Evolutionary conservation across 768 basidiomycete genomes (phyloP), one percentile per base, ranked within the genome.

Genomic region (Naganishia kalamii): DNA sequence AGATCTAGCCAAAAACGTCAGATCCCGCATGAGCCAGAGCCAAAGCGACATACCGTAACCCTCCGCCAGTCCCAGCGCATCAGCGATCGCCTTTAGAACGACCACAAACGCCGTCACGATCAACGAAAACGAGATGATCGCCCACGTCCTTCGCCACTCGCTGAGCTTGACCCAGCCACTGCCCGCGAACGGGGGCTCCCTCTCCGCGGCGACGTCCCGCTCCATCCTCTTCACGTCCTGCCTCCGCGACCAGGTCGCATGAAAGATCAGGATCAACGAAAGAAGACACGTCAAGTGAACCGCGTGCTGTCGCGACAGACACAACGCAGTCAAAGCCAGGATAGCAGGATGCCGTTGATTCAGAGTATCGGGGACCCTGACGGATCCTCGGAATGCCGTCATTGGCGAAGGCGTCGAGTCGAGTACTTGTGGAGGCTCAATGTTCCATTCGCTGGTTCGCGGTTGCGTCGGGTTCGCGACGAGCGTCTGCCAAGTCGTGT

Each of bases 231-330:
- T 33, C n/a, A 51, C 35, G 21, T 92, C 90, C 43, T 85, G 82
- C 81, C 85, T 87, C 74, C 87, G 85, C 2, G 90, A 92, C 30
- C 88, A 84, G 69, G 84, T 81, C 23, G 90, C 85, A 75, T 96
- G 92, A 48, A 87, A 80, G 46, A 93, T 81, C 37, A 94, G 79
- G 47, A 92, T 86, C 19, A 85, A 83, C 11, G 90, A 87, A 70
- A 89, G 90, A 59, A 92, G 82, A 0, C 88, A 90, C 62, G 87
- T 84, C 30, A 92, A 82, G 70, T 92, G 85, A 35, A 93, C 84
- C 25, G 92, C 81, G 70, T 85, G 86, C 67, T 87, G 85, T 25
- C 92, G 85, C 29, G 90, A 87, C 25, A 84, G 79, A 12, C 87
- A 73, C 7, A 79, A 65, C 0, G 78, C 78, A 0, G 74, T 74